Conservation (phyloP, 2,329 filamentous ascomycete genomes). For the Talaromyces sp. region DNA sequence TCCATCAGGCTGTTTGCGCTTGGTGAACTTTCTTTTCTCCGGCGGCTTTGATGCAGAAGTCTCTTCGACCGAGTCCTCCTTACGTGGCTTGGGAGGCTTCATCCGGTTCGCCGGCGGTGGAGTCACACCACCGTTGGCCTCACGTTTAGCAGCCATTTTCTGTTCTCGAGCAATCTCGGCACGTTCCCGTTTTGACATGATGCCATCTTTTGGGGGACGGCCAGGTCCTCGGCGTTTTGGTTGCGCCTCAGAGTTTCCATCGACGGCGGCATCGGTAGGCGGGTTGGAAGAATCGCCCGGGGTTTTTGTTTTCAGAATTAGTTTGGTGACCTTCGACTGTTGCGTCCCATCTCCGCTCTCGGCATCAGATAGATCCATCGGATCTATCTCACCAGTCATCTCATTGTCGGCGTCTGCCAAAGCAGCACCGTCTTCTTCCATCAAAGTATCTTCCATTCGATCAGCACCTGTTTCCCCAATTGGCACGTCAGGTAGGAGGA, state of each 20-base stretch:
- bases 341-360: constrained; percentile 13
- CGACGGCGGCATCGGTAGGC: constrained; percentile 22
- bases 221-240: constrained; percentile 50
- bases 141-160: constrained; percentile 44
- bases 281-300: constrained; percentile 13
- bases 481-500: constrained; percentile 50
- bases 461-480: constrained; percentile 46
- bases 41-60: constrained; percentile 26
- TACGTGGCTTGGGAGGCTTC: constrained; percentile 22
- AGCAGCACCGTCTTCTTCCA: constrained; percentile 26
- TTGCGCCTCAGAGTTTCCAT: constrained; percentile 29
- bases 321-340: constrained; percentile 17
- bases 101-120: constrained; percentile 30
- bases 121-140: constrained; percentile 43
- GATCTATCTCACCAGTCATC: constrained; percentile 1
- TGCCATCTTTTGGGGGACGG: constrained; percentile 60
- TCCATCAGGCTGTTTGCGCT: constrained; percentile 40
- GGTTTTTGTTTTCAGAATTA: constrained; percentile 11
- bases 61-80: constrained; percentile 31
- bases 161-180: constrained; percentile 49
- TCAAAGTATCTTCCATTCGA: constrained; percentile 36
- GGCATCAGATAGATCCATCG: constrained; percentile 22
- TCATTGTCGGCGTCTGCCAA: constrained; percentile 29
- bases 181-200: constrained; percentile 61
- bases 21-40: constrained; percentile 46